Percentiles rank a stretch among this genome's conserved stretches.
Evolutionary conservation across 1,139 yeast species (phyloP).

Genomic region (Taphrina flavorubra): DNA sequence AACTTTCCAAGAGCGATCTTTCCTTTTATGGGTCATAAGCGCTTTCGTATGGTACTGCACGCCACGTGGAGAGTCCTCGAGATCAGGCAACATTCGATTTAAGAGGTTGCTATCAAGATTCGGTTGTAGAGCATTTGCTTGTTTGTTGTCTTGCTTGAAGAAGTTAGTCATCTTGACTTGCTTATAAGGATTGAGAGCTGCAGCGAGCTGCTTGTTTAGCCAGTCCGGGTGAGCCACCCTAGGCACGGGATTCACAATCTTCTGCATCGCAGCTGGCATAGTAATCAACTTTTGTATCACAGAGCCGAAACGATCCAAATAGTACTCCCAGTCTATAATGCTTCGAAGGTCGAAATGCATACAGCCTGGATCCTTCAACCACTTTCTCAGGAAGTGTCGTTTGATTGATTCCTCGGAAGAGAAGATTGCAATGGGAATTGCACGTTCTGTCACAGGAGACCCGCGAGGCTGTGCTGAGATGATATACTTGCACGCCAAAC

Average conservation of each 20-base stretch:
- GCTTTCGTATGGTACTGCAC: constrained; percentile 23
- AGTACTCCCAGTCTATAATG: constrained; percentile 92
- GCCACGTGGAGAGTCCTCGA: constrained; percentile 56
- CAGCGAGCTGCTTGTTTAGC: constrained; percentile 71
- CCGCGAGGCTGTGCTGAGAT: constrained; percentile 82
- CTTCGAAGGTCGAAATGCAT: constrained; percentile 87
- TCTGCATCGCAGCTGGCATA: constrained; percentile 96
- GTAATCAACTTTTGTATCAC: constrained; percentile 94
- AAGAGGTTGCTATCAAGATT: constrained; percentile 28
- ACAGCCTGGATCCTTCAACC: constrained; percentile 81
- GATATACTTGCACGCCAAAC: constrained; percentile 92
- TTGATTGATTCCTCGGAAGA: constrained; percentile 74
- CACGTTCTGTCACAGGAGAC: constrained; percentile 94
- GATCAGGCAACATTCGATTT: constrained; percentile 39
- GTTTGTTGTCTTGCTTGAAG: constrained; percentile 52
- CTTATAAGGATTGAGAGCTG: constrained; percentile 68
- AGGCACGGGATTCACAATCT: constrained; percentile 90
- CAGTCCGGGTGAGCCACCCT: constrained; percentile 94
- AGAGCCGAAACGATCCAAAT: constrained; percentile 86
- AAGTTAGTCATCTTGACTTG: constrained; percentile 65
- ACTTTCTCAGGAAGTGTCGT: constrained; percentile 71
- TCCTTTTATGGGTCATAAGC: constrained; percentile 44
- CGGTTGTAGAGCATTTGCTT: constrained; percentile 1
- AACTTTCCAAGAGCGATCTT: constrained; percentile 21
- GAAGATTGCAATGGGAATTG: constrained; percentile 94